phyloP scores from a whole-genome alignment of 2,329 filamentous ascomycete species.

The Trichoderma citrinoviride region DNA sequence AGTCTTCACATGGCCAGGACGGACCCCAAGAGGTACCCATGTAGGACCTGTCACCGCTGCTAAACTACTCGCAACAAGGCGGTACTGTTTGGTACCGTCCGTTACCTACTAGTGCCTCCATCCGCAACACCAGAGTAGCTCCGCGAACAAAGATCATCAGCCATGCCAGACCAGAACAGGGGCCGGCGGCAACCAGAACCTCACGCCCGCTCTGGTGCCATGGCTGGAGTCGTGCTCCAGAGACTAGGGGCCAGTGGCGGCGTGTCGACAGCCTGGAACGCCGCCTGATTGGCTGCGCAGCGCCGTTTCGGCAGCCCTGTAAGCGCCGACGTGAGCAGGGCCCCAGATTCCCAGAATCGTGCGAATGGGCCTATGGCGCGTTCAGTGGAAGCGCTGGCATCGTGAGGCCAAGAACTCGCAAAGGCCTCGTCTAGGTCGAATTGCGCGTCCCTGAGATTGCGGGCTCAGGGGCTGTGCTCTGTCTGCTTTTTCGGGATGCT shows the following conservation, averaged over 20 bases:
- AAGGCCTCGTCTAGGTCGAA: slow-evolving; percentile 3
- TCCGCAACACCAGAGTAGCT: background rate
- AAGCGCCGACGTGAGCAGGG: slow-evolving; percentile 20
- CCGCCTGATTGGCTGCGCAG: slow-evolving; percentile 19
- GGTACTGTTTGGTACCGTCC: background rate
- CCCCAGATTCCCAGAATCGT: background rate
- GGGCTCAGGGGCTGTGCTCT: background rate
- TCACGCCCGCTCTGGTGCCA: background rate
- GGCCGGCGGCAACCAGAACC: slow-evolving; percentile 14
- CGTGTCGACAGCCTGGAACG: slow-evolving; percentile 9
- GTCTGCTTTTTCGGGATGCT: background rate
- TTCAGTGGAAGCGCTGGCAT: slow-evolving; percentile 24
- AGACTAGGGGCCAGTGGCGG: slow-evolving; percentile 20
- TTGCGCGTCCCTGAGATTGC: background rate
- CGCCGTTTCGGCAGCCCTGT: slow-evolving; percentile 11
- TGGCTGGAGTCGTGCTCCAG: background rate
- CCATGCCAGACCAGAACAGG: background rate
- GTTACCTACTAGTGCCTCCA: background rate
- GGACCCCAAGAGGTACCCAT: background rate
- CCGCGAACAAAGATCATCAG: background rate
- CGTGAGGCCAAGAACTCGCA: slow-evolving; percentile 23
- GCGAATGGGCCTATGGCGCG: background rate
- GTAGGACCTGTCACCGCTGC: background rate
- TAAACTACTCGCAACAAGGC: too few species aligned
- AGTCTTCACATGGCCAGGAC: background rate